Percentiles rank a stretch among this genome's conserved stretches.
These are phyloP conservation scores for Torulaspora globosa DNA, from an alignment of 1,139 yeast genomes.

Conservation along the genomic window DNA sequence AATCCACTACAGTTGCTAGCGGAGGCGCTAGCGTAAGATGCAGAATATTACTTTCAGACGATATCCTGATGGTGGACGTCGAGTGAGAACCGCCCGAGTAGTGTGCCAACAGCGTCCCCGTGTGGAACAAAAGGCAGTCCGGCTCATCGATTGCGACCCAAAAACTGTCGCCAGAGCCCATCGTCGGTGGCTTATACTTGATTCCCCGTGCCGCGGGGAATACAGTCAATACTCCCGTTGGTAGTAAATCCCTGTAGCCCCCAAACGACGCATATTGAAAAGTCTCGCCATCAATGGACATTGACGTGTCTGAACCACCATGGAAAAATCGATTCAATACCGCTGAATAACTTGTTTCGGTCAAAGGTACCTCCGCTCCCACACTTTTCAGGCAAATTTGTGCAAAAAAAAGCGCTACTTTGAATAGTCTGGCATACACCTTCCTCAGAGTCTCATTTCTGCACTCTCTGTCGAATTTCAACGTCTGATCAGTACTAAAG, in stretches of 20 bases:
- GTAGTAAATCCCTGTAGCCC: constrained; percentile 18
- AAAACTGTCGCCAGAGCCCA: constrained; percentile 23
- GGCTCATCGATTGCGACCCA: constrained; percentile 30
- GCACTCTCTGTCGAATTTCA: constrained; percentile 18
- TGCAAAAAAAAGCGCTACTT: constrained; percentile 26
- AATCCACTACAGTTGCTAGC: constrained; percentile 13
- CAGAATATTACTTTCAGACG: constrained; percentile 19
- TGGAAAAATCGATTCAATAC: constrained; percentile 23
- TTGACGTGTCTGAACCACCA: constrained; percentile 7
- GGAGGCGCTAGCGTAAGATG: constrained; percentile 27
- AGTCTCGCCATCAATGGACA: constrained; percentile 20
- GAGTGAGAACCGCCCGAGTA: constrained; percentile 26
- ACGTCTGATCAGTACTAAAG: constrained; percentile 19
- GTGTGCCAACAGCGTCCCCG: constrained; percentile 26
- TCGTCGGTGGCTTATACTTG: constrained; percentile 26
- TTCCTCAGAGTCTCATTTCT: constrained; percentile 16
- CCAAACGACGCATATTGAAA: constrained; percentile 22
- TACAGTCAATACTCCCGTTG: constrained; percentile 28
- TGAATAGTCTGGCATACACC: constrained; percentile 22
- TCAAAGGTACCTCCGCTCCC: constrained; percentile 7
- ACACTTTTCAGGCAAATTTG: constrained; percentile 23
- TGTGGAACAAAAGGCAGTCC: constrained; percentile 32
- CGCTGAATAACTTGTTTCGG: constrained; percentile 14
- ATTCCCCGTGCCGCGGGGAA: constrained; percentile 30
- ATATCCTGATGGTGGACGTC: constrained; percentile 26